These are phyloP conservation scores for Cryphonectria japonica DNA, from an alignment of 2,329 filamentous ascomycete genomes.

Conservation along the genomic window DNA sequence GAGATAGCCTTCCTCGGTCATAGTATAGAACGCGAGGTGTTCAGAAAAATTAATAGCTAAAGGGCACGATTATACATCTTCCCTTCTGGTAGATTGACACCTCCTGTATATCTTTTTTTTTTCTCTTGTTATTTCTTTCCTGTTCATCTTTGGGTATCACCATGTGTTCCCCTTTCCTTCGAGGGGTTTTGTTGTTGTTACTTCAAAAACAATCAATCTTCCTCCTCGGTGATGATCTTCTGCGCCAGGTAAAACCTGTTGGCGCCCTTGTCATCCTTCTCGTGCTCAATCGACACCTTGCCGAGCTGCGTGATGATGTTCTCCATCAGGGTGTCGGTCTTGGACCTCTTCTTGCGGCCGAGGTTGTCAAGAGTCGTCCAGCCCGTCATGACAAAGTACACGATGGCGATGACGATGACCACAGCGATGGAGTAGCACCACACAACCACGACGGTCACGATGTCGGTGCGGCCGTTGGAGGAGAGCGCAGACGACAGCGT, in stretches of 20 bases:
- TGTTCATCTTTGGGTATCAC: not conserved
- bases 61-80: not conserved
- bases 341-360: conserved; percentile 63
- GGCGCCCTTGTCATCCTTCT: conserved; percentile 52
- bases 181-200: not conserved
- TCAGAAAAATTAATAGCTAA: not conserved
- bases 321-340: conserved; percentile 66
- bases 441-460: conserved; percentile 66
- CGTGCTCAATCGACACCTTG: conserved; percentile 65
- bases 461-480: conserved; percentile 48
- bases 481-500: conserved; percentile 42
- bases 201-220: conserved; percentile 25
- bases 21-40: not conserved
- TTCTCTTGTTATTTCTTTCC: not conserved
- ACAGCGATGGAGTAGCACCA: conserved; percentile 69
- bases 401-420: conserved; percentile 66
- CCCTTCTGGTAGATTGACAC: not conserved
- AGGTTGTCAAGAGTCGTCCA: conserved; percentile 62
- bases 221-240: conserved; percentile 30
- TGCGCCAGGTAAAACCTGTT: conserved; percentile 42
- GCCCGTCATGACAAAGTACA: conserved; percentile 65
- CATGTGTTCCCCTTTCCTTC: not conserved
- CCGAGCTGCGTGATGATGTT: conserved; percentile 67
- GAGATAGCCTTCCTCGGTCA: not conserved
- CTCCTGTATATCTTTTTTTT: conserved; percentile 3